These are phyloP conservation scores for Aegle marmelos DNA, from an alignment of 345 rosid genomes.

Conservation along the genomic window DNA sequence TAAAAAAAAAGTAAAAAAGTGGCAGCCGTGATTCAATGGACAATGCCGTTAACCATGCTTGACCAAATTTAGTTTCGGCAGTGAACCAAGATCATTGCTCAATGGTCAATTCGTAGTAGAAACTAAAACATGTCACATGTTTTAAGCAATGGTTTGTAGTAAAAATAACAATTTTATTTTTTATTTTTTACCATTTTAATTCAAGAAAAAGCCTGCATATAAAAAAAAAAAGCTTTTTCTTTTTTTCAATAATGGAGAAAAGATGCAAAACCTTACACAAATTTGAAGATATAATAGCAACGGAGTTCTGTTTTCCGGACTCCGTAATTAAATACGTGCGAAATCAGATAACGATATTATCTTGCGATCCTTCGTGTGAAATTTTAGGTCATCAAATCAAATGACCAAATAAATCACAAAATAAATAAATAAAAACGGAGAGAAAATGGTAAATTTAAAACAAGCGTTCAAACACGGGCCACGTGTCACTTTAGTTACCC, in stretches of 20 bases:
- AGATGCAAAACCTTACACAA: no score
- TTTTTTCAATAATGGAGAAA: no score
- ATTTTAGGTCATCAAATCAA: background rate
- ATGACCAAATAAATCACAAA: background rate
- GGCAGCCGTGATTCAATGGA: no score
- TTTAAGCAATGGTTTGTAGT: no score
- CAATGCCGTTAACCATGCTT: no score
- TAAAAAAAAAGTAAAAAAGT: no score
- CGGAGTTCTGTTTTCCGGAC: background rate
- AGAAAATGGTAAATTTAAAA: background rate
- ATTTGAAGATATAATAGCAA: background rate
- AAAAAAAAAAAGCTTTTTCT: no score
- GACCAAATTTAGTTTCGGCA: background rate
- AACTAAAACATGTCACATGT: background rate
- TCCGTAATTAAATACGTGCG: background rate
- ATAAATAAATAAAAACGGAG: no score
- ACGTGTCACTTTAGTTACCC: background rate
- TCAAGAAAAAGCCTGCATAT: no score
- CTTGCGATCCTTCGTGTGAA: background rate
- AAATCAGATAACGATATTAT: background rate
- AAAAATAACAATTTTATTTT: no score
- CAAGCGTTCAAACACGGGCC: background rate
- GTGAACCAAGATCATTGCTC: background rate
- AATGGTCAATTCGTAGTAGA: background rate
- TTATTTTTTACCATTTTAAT: no score